Conservation (phyloP, 768 basidiomycete genomes). For the Suillus plorans region DNA sequence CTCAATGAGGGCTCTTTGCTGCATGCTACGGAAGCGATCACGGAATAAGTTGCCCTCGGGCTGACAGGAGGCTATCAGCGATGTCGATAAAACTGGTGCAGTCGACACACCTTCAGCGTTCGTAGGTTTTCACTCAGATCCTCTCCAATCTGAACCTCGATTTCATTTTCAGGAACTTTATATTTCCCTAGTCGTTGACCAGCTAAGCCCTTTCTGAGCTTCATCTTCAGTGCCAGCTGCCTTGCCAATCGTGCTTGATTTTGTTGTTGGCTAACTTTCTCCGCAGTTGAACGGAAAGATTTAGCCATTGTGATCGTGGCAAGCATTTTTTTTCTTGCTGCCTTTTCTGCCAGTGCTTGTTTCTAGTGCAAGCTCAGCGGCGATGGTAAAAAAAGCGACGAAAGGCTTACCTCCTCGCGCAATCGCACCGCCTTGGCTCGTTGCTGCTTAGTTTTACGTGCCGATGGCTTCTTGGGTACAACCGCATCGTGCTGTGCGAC, state of each 20-base stretch:
- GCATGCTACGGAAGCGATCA: constrained; percentile 84
- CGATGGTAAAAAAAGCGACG: not conserved
- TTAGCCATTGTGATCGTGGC: constrained; percentile 58
- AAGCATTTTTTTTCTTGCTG: constrained; percentile 58
- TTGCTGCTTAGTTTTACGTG: constrained; percentile 63
- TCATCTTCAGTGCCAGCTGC: constrained; percentile 44
- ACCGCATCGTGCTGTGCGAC: constrained; percentile 28
- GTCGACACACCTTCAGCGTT: constrained; percentile 67
- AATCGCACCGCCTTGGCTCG: constrained; percentile 63
- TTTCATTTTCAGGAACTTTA: constrained; percentile 59
- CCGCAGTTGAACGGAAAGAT: constrained; percentile 45
- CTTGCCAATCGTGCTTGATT: constrained; percentile 38
- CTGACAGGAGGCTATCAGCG: constrained; percentile 37
- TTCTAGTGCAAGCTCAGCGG: constrained; percentile 41
- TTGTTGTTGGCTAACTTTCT: constrained; percentile 36
- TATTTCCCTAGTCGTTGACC: constrained; percentile 83
- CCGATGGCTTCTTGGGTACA: constrained; percentile 41
- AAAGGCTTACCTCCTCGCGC: constrained; percentile 57
- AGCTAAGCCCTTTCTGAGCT: constrained; percentile 60
- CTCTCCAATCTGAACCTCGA: constrained; percentile 89
- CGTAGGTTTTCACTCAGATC: constrained; percentile 85
- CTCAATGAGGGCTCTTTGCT: constrained; percentile 84
- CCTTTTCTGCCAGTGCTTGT: constrained; percentile 59
- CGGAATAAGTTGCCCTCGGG: constrained; percentile 93
- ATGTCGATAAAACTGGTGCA: not conserved